Percentiles rank a stretch among this genome's conserved stretches.
phyloP scores from a whole-genome alignment of 2,329 filamentous ascomycete genomes.

The Emergomyces africanus region DNA sequence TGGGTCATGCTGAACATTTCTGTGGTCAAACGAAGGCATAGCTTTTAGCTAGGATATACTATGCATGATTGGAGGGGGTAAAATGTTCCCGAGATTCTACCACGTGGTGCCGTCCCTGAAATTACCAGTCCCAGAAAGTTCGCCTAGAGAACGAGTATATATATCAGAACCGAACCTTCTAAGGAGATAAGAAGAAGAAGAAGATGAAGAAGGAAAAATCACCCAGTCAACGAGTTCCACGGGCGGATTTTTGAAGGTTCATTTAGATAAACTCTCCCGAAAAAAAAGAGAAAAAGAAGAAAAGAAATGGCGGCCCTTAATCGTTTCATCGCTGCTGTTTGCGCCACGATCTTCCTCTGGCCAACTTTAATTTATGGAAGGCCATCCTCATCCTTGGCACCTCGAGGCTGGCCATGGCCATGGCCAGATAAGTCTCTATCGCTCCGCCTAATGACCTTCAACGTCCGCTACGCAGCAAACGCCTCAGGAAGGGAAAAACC shows the following conservation, averaged over 20 bases:
- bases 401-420: neutral
- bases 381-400: neutral
- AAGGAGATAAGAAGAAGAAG: too few relatives aligned
- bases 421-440: neutral
- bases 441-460: conserved; percentile 36
- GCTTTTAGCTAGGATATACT: neutral
- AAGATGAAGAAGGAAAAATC: neutral
- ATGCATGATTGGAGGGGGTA: neutral
- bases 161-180: neutral
- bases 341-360: neutral
- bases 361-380: neutral
- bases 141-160: neutral
- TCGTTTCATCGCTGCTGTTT: neutral
- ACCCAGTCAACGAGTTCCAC: neutral
- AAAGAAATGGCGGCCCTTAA: neutral
- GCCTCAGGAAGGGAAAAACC: conserved; percentile 39
- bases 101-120: neutral
- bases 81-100: neutral
- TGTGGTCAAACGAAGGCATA: neutral
- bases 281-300: too few relatives aligned
- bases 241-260: neutral
- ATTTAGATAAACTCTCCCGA: neutral
- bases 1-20: neutral
- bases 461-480: conserved; percentile 43
- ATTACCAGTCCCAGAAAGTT: neutral